Evolutionary conservation across 2,329 filamentous ascomycete genomes (phyloP).

Genomic region (Colletotrichum karsti): DNA sequence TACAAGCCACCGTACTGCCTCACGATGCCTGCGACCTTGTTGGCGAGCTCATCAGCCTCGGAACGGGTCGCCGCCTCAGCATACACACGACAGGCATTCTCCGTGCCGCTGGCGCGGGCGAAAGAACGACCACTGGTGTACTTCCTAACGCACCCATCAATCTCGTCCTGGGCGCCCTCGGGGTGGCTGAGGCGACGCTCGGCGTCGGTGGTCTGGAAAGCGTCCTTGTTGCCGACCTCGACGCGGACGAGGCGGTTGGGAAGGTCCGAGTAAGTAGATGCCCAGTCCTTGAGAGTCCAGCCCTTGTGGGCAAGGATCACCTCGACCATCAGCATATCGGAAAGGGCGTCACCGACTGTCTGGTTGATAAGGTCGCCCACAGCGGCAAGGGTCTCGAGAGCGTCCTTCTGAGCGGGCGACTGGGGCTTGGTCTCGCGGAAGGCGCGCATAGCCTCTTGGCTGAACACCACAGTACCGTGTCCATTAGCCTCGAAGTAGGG

Average conservation of each 20-base stretch:
- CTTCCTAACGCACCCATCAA: slow-evolving; percentile 88
- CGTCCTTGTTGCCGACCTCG: slow-evolving; percentile 85
- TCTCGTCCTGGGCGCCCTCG: slow-evolving; percentile 80
- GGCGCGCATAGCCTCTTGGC: slow-evolving; percentile 78
- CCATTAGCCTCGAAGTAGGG: slow-evolving; percentile 99
- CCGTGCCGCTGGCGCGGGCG: slow-evolving; percentile 91
- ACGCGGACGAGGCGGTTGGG: slow-evolving; percentile 96
- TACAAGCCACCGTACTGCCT: slow-evolving; percentile 60
- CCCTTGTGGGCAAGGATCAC: slow-evolving; percentile 94
- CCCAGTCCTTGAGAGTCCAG: slow-evolving; percentile 92
- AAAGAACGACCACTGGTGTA: slow-evolving; percentile 92
- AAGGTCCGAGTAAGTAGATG: slow-evolving; percentile 90
- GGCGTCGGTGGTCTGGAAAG: slow-evolving; percentile 91
- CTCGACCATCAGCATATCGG: slow-evolving; percentile 95
- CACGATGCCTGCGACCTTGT: slow-evolving; percentile 81
- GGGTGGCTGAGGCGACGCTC: slow-evolving; percentile 88
- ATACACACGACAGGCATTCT: slow-evolving; percentile 96
- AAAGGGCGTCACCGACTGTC: slow-evolving; percentile 94
- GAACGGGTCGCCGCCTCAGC: slow-evolving; percentile 90
- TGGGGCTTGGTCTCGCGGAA: slow-evolving; percentile 85
- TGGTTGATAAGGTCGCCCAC: slow-evolving; percentile 96
- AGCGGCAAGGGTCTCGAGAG: slow-evolving; percentile 84
- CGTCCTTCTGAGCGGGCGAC: slow-evolving; percentile 90
- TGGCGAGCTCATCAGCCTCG: slow-evolving; percentile 90
- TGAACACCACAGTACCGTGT: slow-evolving; percentile 96